phyloP scores from a whole-genome alignment of 495 filamentous ascomycete species.

The Hypoxylon trugodes region DNA sequence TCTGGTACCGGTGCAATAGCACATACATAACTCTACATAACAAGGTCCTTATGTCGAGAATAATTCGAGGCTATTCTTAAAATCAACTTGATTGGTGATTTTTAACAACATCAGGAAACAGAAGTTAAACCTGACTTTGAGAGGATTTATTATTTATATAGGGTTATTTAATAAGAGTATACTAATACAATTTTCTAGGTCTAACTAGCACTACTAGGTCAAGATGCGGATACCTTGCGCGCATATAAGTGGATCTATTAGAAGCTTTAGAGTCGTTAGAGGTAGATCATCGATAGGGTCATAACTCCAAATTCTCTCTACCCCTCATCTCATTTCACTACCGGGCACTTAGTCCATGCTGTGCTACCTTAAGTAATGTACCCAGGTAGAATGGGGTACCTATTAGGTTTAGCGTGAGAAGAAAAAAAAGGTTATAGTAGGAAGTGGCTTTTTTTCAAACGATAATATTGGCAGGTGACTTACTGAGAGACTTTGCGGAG shows the following conservation, averaged over 20 bases:
- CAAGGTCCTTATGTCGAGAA: too few species aligned
- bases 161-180: too few species aligned
- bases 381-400: slow-evolving; percentile 12
- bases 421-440: slow-evolving; percentile 4
- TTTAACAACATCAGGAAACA: too few species aligned
- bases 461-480: slow-evolving; percentile 33
- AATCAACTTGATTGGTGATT: too few species aligned
- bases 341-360: slow-evolving; percentile 15
- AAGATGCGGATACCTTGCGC: background rate
- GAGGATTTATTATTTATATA: too few species aligned
- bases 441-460: slow-evolving; percentile 24
- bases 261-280: slow-evolving; percentile 16
- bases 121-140: too few species aligned
- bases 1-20: background rate
- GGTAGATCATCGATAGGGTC: slow-evolving; percentile 25
- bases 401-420: slow-evolving; percentile 13
- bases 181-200: too few species aligned
- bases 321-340: slow-evolving; percentile 40
- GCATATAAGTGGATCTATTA: background rate
- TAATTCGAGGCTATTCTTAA: too few species aligned
- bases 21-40: too few species aligned
- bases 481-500: slow-evolving; percentile 20
- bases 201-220: too few species aligned
- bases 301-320: slow-evolving; percentile 19
- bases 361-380: slow-evolving; percentile 19